phyloP scores from a whole-genome alignment of 73 alveolate species.

The Paraurostyla sp. region DNA sequence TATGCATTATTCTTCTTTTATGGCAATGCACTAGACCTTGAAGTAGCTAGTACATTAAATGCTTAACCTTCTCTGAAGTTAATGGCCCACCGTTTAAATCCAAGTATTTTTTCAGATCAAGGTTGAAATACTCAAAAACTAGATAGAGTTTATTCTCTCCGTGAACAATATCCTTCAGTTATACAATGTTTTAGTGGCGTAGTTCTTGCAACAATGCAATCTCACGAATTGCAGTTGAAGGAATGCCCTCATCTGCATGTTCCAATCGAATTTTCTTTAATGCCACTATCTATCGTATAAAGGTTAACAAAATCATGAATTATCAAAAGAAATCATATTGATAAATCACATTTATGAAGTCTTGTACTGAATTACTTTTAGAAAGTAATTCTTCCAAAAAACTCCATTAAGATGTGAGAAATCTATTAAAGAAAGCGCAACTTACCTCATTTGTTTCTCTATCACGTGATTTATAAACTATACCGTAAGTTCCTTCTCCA shows the following conservation, averaged over 20 bases:
- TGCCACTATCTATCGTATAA: constrained; percentile 86
- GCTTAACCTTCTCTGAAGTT: background rate
- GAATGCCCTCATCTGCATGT: constrained; percentile 95
- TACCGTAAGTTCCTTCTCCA: constrained; percentile 67
- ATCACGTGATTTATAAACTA: constrained; percentile 55
- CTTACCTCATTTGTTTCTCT: constrained; percentile 65
- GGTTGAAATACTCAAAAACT: constrained; percentile 88
- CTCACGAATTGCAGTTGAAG: constrained; percentile 95
- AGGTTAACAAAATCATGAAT: background rate
- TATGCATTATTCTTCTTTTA: constrained; percentile 82
- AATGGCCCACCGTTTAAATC: constrained; percentile 70
- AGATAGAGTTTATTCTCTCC: constrained; percentile 80
- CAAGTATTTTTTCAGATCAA: constrained; percentile 81
- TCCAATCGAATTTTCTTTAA: constrained; percentile 92
- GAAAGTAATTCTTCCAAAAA: background rate
- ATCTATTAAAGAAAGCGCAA: background rate
- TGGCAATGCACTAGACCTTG: constrained; percentile 76
- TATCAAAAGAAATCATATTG: background rate
- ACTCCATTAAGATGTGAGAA: background rate
- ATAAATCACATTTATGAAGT: background rate
- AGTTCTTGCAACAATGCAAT: constrained; percentile 87
- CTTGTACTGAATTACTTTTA: background rate
- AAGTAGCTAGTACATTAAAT: constrained; percentile 60
- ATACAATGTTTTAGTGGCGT: constrained; percentile 90
- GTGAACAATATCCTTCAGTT: constrained; percentile 78